These are phyloP conservation scores for Podila clonocystis DNA, from an alignment of 192 early-diverging fungal genomes.

Conservation along the genomic window DNA sequence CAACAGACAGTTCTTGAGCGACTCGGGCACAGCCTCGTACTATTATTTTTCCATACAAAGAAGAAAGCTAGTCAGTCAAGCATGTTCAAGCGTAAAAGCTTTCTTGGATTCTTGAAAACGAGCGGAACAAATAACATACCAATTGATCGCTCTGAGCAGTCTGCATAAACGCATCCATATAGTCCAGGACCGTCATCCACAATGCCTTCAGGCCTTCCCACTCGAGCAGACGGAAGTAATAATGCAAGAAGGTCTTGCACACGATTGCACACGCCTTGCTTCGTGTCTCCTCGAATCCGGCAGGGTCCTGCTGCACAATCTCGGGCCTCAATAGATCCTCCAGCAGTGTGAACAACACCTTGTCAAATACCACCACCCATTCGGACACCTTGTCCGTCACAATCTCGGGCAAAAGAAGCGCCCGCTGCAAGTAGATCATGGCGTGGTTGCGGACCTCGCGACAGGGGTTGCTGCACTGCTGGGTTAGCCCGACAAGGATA, in stretches of 20 bases:
- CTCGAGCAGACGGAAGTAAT: conserved; percentile 62
- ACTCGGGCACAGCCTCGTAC: conserved; percentile 79
- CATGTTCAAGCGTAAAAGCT: too few relatives aligned
- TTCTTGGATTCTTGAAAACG: too few relatives aligned
- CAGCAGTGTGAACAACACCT: conserved; percentile 89
- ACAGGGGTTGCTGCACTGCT: conserved; percentile 79
- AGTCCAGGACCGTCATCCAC: conserved; percentile 76
- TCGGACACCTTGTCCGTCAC: conserved; percentile 50
- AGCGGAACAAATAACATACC: conserved; percentile 40
- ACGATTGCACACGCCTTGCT: conserved; percentile 73
- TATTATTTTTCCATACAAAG: conserved; percentile 24
- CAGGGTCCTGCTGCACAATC: conserved; percentile 68
- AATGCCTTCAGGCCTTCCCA: conserved; percentile 67
- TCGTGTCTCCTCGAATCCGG: conserved; percentile 80
- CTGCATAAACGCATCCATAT: conserved; percentile 69
- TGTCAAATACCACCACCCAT: conserved; percentile 81
- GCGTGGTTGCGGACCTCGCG: conserved; percentile 86
- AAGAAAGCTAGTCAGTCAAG: neutral
- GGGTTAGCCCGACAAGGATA: conserved; percentile 74
- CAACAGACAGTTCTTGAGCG: conserved; percentile 84
- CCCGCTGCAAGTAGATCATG: conserved; percentile 83
- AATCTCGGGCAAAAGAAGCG: conserved; percentile 70
- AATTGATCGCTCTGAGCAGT: conserved; percentile 67
- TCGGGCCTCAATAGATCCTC: conserved; percentile 85
- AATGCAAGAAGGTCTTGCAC: conserved; percentile 83